These are phyloP conservation scores for Fusarium tuaranense DNA, from an alignment of 2,329 filamentous ascomycete species.

Conservation along the genomic window DNA sequence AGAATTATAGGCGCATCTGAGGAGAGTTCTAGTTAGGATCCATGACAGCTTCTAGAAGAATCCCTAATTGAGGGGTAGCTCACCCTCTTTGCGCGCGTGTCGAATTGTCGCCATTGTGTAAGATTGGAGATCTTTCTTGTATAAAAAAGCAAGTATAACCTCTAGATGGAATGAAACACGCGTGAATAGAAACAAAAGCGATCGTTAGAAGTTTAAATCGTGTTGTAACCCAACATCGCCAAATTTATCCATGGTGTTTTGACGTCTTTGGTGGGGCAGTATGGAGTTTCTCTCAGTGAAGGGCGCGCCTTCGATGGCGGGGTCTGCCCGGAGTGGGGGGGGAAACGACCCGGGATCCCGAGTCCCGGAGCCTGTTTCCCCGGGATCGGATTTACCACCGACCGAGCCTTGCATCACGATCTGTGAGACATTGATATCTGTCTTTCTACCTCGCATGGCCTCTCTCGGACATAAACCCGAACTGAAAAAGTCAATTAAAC, in stretches of 20 bases:
- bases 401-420: background rate
- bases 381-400: background rate
- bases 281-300: conserved; percentile 27
- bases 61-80: conserved; percentile 2
- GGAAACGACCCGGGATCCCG: background rate
- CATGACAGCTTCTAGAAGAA: conserved; percentile 2
- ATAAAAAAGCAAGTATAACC: conserved; percentile 3
- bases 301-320: conserved; percentile 25
- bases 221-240: background rate
- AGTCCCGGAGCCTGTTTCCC: background rate
- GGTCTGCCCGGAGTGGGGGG: conserved; percentile 16
- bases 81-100: conserved; percentile 43
- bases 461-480: background rate
- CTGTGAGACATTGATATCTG: background rate
- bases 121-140: conserved; percentile 5
- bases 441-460: background rate
- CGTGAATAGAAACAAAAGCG: background rate
- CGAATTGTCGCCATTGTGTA: conserved; percentile 42
- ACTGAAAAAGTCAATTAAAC: background rate
- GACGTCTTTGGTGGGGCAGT: conserved; percentile 25
- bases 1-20: conserved; percentile 87
- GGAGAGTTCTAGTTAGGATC: conserved; percentile 22
- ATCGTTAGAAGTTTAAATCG: background rate
- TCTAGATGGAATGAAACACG: background rate
- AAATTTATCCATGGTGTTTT: conserved; percentile 4